Base-by-base conservation (phyloP, 2,329 filamentous ascomycete genomes). In the Fusarium chlamydosporum region DNA sequence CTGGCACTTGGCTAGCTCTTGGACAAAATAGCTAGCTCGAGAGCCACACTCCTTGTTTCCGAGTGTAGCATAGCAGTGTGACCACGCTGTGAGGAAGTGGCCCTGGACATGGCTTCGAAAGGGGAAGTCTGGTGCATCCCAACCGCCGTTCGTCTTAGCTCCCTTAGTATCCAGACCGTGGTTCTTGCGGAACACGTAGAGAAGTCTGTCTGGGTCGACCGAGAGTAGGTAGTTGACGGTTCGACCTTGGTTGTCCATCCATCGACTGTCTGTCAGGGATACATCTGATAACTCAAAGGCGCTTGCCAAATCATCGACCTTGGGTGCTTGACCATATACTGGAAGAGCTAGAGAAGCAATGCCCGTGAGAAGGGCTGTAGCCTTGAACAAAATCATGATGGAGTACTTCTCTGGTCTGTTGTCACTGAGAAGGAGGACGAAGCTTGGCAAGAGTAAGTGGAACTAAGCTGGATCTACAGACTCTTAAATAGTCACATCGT, bases 81-180 rank as follows among this genome's bases (percentile, higher is more conserved):
- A 76, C 84, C 83, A 86, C 0, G 82, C 84, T 2, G 78, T 83
- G 33, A 86, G 79, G 33, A 82, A 82, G 70, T 86, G 85, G 0
- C 85, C 85, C 59, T 87, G 85, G 20, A 80, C 68, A 50, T 86
- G 85, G 0, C 80, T 80, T 15, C 84, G 80, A 70, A 87, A 87
- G 0, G 85, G 84, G 43, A 87, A 86, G 46, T 82, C 76, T 1
- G 85, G 85, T 2, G 82, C 82, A 71, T 87, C 85, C 85, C 85
- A 86, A 4, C 84, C 85, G 3, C 83, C 83, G 47, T 84, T 84
- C 7, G 77, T 48, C 3, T 75, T 64, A 3, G 84, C 84, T 2
- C 81, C 82, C 4, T 82, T 77, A 10, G 83, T 86, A 29, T 72
- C 67, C 3, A 72, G 7, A 3, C 53, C 59, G 13, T 72, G 63